These are phyloP conservation scores for Tetratostichococcus sp. DNA, from an alignment of 139 green algal species.

Conservation along the genomic window DNA sequence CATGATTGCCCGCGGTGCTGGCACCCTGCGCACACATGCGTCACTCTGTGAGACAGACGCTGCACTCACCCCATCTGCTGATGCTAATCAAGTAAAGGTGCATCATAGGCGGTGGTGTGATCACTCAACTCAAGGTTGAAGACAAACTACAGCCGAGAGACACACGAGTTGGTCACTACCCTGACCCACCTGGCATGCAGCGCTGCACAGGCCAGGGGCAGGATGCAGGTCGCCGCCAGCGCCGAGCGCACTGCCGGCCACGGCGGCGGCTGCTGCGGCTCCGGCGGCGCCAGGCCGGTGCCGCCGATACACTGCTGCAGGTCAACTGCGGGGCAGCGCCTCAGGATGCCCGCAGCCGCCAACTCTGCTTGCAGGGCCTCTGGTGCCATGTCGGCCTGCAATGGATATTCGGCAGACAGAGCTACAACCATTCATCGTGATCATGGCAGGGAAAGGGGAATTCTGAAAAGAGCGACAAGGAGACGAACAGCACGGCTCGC, in stretches of 20 bases:
- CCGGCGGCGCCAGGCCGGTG: constrained; percentile 8
- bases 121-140: constrained; percentile 1
- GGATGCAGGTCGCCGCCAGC: constrained; percentile 75
- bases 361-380: constrained; percentile 88
- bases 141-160: background rate
- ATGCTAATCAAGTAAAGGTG: no score
- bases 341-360: constrained; percentile 64
- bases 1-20: constrained; percentile 53
- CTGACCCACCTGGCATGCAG: constrained; percentile 47
- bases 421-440: no score
- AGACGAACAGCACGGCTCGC: no score
- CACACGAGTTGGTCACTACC: no score
- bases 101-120: constrained; percentile 41
- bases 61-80: no score
- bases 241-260: constrained; percentile 65
- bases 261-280: constrained; percentile 50
- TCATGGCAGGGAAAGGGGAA: no score
- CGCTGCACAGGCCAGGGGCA: constrained; percentile 68
- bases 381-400: constrained; percentile 71
- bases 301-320: constrained; percentile 72
- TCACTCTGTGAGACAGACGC: no score
- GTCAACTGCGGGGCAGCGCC: constrained; percentile 32
- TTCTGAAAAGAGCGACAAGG: no score
- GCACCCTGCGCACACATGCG: constrained; percentile 12
- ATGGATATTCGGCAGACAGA: no score